These are phyloP conservation scores for Lathyrus tuberosus DNA, from an alignment of 306 rosid species.

Conservation along the genomic window DNA sequence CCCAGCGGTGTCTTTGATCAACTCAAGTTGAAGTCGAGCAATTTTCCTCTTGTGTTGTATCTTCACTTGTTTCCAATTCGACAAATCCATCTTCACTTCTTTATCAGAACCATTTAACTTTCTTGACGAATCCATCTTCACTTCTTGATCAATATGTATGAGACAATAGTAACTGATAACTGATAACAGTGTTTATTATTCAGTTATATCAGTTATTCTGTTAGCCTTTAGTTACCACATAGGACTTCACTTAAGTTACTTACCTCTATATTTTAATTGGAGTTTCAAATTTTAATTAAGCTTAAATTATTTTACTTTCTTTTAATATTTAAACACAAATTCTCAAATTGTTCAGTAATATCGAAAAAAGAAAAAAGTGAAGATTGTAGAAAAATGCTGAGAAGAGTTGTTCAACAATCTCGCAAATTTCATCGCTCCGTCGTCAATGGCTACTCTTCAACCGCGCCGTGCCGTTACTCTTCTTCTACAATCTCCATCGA, in stretches of 20 bases:
- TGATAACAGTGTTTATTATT: background rate
- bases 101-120: background rate
- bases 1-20: background rate
- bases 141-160: background rate
- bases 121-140: background rate
- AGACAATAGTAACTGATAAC: background rate
- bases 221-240: background rate
- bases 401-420: conserved; percentile 36
- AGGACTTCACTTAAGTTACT: no score
- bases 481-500: conserved; percentile 49
- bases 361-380: no score
- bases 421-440: conserved; percentile 36
- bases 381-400: conserved; percentile 34
- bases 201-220: background rate
- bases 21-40: background rate
- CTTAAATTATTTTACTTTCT: no score
- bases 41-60: background rate
- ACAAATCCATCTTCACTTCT: background rate
- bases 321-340: no score
- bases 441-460: conserved; percentile 19
- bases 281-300: no score
- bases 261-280: no score
- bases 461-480: background rate
- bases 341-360: no score
- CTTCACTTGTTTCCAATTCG: background rate